Conservation (phyloP, 176 grass and related monocot genomes). For the Aegilops umbellulata region DNA sequence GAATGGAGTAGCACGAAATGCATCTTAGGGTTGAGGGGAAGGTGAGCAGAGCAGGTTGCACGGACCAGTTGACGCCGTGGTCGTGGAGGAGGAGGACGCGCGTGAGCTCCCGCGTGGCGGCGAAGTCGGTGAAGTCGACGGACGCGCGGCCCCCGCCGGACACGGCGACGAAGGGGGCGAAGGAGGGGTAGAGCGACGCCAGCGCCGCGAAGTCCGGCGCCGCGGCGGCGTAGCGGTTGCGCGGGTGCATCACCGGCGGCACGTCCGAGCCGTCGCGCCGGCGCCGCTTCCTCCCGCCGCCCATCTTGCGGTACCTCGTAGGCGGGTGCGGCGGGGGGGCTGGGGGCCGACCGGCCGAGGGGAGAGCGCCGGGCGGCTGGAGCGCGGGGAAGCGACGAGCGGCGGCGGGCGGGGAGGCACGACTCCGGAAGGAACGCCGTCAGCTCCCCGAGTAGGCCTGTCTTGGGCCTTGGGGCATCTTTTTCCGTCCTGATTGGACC, state of each 20-base stretch:
- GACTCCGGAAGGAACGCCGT: background rate
- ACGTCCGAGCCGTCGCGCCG: constrained; percentile 37
- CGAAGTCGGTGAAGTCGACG: constrained; percentile 62
- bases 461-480: background rate
- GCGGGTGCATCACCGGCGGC: constrained; percentile 59
- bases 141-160: constrained; percentile 44
- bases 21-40: background rate
- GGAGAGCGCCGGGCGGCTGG: background rate
- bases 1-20: background rate
- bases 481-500: too few relatives aligned
- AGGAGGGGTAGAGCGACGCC: constrained; percentile 80
- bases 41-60: background rate
- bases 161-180: constrained; percentile 59
- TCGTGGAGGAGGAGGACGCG: constrained; percentile 93
- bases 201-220: constrained; percentile 75
- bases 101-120: constrained; percentile 75
- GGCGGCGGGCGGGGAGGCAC: background rate
- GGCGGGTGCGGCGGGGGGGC: background rate
- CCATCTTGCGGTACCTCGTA: background rate
- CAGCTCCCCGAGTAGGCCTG: background rate
- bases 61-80: constrained; percentile 75
- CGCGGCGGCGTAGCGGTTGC: constrained; percentile 73
- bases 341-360: background rate
- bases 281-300: constrained; percentile 38
- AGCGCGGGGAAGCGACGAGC: background rate